Evolutionary conservation across 768 basidiomycete species (phyloP).

Genomic region (Suillus occidentalis): DNA sequence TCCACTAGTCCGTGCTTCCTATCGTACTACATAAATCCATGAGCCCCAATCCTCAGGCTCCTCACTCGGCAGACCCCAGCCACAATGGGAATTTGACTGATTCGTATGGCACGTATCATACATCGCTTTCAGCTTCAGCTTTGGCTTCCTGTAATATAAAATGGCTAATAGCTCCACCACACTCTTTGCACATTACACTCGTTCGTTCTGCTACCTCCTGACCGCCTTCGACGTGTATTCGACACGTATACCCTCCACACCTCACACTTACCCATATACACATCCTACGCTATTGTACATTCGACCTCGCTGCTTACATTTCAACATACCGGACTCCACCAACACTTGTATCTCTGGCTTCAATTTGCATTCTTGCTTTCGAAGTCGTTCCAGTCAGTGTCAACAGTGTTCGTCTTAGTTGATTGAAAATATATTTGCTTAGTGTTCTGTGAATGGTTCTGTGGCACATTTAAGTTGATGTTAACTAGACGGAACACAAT

Average conservation of each 20-base stretch:
- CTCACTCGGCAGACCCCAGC: slow-evolving; percentile 1
- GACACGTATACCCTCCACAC: background rate
- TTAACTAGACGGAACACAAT: background rate
- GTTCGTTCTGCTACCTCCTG: background rate
- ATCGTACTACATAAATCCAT: background rate
- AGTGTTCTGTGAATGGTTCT: background rate
- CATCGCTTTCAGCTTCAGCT: background rate
- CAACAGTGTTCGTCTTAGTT: background rate
- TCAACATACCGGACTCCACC: background rate
- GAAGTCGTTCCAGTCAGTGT: background rate
- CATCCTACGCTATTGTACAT: slow-evolving; percentile 4
- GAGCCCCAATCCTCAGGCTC: slow-evolving; percentile 1
- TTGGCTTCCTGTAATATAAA: slow-evolving; percentile 2
- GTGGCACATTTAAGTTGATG: background rate
- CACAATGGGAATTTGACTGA: slow-evolving; percentile 4
- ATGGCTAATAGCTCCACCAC: background rate
- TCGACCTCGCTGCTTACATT: background rate
- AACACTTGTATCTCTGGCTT: slow-evolving; percentile 3
- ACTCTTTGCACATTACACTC: background rate
- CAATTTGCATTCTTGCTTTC: slow-evolving; percentile 1
- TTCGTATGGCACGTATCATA: background rate
- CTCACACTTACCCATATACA: background rate
- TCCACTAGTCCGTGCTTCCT: background rate
- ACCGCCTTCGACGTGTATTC: background rate
- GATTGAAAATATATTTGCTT: background rate